phyloP scores from a whole-genome alignment of 371 early-diverging fungal species.

The Pancytospora philotis region DNA sequence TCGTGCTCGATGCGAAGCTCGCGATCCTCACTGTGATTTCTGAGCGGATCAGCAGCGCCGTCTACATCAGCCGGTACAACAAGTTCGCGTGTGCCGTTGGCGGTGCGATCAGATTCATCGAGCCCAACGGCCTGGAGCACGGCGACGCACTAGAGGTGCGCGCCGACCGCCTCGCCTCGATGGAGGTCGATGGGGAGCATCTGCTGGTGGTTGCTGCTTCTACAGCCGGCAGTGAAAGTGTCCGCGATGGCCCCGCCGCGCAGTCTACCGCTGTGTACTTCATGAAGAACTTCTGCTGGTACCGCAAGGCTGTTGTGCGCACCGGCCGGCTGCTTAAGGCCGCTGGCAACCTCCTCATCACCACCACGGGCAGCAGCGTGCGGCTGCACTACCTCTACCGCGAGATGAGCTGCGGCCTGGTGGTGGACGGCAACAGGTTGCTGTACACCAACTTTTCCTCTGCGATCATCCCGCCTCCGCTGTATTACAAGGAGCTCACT shows the following conservation, averaged over 20 bases:
- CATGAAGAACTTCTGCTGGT: constrained; percentile 5
- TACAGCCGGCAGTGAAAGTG: too few relatives aligned
- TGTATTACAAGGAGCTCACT: constrained; percentile 16
- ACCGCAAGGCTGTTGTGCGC: background rate
- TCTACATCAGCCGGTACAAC: constrained; percentile 1
- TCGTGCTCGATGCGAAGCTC: background rate
- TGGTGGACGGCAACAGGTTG: constrained; percentile 1
- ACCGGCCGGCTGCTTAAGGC: background rate
- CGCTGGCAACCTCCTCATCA: constrained; percentile 1
- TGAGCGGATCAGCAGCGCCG: background rate
- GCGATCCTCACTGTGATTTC: background rate
- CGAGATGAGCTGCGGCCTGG: background rate
- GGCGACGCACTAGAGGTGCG: background rate
- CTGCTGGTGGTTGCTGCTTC: background rate
- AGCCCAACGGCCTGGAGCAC: constrained; percentile 16
- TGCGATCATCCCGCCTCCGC: constrained; percentile 9
- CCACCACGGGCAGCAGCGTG: background rate
- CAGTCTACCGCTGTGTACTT: too few relatives aligned
- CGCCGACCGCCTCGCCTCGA: background rate
- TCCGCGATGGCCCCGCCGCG: too few relatives aligned
- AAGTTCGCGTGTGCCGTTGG: background rate
- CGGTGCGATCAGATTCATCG: background rate
- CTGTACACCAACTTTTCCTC: constrained; percentile 1
- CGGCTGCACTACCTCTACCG: background rate
- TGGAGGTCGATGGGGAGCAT: background rate